Evolutionary conservation across 257 asterid species (phyloP), one percentile per base, ranked within the genome.

Genomic region (Solanum pinnatisectum): DNA sequence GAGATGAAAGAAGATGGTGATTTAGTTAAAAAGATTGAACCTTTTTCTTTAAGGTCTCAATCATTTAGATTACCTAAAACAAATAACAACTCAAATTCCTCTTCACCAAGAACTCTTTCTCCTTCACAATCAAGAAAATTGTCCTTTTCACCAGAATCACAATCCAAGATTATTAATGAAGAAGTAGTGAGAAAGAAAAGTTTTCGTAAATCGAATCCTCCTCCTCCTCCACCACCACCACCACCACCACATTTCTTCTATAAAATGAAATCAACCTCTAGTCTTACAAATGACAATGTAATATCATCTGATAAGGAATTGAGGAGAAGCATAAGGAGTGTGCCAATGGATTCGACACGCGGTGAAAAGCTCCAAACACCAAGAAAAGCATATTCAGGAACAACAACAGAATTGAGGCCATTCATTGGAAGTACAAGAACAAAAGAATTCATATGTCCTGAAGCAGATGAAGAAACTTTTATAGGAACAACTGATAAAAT

Each of bases 171-270:
- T 39, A 86, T 84, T 22, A 72, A 72, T 72, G 96, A 94, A 67
- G 93, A 92, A 65, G 56, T 46, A 20, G 84, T 87, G 35, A 93
- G 93, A 90, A 94, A 89, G 90, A 95, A 86, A 87, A 87, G 42
- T 20, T 85, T 77, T n/a, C 37, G 89, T 22, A 86, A 90, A 2
- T 76, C 44, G 89, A 15, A 88, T 91, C 91, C 94, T 90, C 91
- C 94, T 22, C 89, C 96, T 1, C 91, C 94, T 0, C 96, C 97
- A 0, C 97, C 98, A 2, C 92, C 93, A 4, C 96, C 98, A 5
- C 96, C 98, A 0, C 94, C 84, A 36, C 88, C 15, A 25, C 91
- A 8, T 89, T 89, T 1, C 89, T 93, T 11, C 91, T 86, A 5
- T 60, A 90, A 89, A 11, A 78, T 52, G 88, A 93, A 90, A 83